Evolutionary conservation across 2,329 filamentous ascomycete genomes (phyloP), one percentile per base, ranked within the genome.

Genomic region (Malbranchea zuffiana): DNA sequence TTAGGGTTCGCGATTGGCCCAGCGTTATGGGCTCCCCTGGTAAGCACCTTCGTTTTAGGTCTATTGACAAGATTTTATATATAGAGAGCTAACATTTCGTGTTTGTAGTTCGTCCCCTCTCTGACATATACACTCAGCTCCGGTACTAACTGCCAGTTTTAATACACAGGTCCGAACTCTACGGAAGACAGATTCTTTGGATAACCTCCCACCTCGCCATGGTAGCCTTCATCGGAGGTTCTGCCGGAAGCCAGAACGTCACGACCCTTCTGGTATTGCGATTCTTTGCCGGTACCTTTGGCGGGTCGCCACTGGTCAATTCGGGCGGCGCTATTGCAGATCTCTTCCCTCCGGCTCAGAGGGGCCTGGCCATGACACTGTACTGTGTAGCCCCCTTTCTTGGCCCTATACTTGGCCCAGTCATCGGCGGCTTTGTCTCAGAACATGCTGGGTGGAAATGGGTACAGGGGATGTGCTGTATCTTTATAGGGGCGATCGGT

Each of bases 1-100:
- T 64, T 71, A 35, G 66, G 71, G 1, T 71, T 75, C 40, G 71
- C 68, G 1, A 46, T 79, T 37, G 75, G 75, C 0, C 76, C 76
- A 0, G 56, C 80, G 6, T 49, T 82, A 2, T 81, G 77, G 71
- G 79, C 78, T 3, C 77, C 78, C 0, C 52, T 82, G 13, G 45
- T 53, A n/a, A n/a, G n/a, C n/a, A n/a, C n/a, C n/a, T n/a, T n/a
- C n/a, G n/a, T n/a, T n/a, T n/a, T n/a, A n/a, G n/a, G n/a, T n/a
- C n/a, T n/a, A n/a, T n/a, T n/a, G n/a, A n/a, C n/a, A n/a, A n/a
- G n/a, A n/a, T n/a, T n/a, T n/a, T n/a, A n/a, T n/a, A n/a, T n/a
- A n/a, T n/a, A n/a, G n/a, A n/a, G n/a, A n/a, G n/a, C n/a, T n/a
- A n/a, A n/a, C n/a, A n/a, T n/a, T n/a, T n/a, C n/a, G n/a, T n/a